phyloP scores from a whole-genome alignment of 257 asterid species.

The Przewalskia tangutica region DNA sequence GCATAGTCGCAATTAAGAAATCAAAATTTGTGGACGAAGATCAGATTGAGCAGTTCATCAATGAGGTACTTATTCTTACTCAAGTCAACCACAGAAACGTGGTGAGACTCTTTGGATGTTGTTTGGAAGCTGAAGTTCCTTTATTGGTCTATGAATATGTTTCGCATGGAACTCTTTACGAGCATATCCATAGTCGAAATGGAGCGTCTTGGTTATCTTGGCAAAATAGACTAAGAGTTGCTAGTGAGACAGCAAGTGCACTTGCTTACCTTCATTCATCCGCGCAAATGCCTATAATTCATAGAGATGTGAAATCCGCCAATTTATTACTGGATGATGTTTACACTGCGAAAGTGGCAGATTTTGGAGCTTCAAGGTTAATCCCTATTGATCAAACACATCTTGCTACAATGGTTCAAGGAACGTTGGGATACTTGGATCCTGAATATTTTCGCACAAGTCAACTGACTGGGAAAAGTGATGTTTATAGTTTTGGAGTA shows the following conservation, averaged over 20 bases:
- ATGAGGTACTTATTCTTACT: slow-evolving; percentile 67
- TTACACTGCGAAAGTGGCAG: slow-evolving; percentile 54
- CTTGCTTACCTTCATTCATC: slow-evolving; percentile 70
- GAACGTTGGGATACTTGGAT: slow-evolving; percentile 69
- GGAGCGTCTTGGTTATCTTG: slow-evolving; percentile 40
- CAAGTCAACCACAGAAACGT: slow-evolving; percentile 69
- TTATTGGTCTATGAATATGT: slow-evolving; percentile 58
- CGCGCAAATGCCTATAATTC: slow-evolving; percentile 51
- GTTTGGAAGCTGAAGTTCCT: slow-evolving; percentile 68
- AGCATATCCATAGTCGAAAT: slow-evolving; percentile 37
- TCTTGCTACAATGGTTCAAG: slow-evolving; percentile 67
- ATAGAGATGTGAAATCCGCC: slow-evolving; percentile 69
- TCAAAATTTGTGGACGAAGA: slow-evolving; percentile 44
- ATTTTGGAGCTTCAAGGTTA: slow-evolving; percentile 75
- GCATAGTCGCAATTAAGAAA: slow-evolving; percentile 57
- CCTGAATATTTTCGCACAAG: slow-evolving; percentile 73
- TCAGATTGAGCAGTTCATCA: slow-evolving; percentile 66
- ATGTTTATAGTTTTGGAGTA: slow-evolving; percentile 72
- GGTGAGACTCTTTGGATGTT: slow-evolving; percentile 67
- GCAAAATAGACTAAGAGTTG: slow-evolving; percentile 60
- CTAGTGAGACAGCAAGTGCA: slow-evolving; percentile 59
- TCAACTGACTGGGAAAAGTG: slow-evolving; percentile 62
- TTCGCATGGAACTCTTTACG: slow-evolving; percentile 47
- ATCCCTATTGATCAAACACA: slow-evolving; percentile 55
- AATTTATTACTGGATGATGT: slow-evolving; percentile 52